phyloP scores from a whole-genome alignment of 2,329 filamentous ascomycete genomes.

The Penicillium sp. region DNA sequence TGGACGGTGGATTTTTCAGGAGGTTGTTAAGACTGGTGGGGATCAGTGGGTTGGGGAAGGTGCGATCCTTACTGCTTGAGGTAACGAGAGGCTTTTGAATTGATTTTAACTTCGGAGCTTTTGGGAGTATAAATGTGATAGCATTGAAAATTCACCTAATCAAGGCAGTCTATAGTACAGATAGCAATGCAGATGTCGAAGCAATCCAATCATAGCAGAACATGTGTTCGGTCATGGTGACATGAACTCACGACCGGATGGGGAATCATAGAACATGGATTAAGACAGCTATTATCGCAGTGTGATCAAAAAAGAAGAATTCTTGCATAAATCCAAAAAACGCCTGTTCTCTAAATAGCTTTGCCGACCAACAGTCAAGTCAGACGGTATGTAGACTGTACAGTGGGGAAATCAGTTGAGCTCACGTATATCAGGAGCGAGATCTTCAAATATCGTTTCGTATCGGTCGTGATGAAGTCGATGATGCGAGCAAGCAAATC shows the following conservation, averaged over 20 bases:
- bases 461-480: conserved; percentile 14
- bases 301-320: not conserved
- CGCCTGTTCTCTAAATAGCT: not conserved
- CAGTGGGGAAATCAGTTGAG: not conserved
- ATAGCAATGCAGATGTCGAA: not conserved
- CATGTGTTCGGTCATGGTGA: not conserved
- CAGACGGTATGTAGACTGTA: conserved; percentile 12
- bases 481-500: not conserved
- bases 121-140: not conserved
- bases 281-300: conserved; percentile 8
- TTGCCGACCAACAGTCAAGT: not conserved
- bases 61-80: conserved; percentile 17
- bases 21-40: conserved; percentile 18
- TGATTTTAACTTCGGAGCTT: not conserved
- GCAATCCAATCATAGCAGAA: not conserved
- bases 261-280: conserved; percentile 9
- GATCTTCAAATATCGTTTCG: conserved; percentile 4
- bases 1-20: conserved; percentile 36
- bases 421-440: not conserved
- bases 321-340: not conserved
- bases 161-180: not conserved
- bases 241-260: not conserved
- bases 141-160: not conserved
- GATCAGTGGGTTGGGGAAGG: conserved; percentile 22
- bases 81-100: not conserved